Percentiles rank a stretch among this genome's conserved stretches.
phyloP scores from a whole-genome alignment of 768 basidiomycete species.

The Sporobolomyces pararoseus region DNA sequence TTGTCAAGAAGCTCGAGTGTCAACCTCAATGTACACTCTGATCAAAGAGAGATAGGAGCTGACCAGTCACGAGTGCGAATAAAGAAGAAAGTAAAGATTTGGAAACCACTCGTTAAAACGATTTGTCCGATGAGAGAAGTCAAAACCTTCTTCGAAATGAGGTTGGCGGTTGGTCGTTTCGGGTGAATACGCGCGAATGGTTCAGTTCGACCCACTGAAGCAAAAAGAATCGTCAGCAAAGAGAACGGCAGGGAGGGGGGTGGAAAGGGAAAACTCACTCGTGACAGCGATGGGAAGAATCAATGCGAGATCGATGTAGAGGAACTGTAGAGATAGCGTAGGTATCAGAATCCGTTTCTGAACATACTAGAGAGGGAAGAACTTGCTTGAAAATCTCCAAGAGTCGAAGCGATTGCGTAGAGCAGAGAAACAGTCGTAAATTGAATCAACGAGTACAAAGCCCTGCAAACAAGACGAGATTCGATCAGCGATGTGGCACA shows the following conservation, averaged over 20 bases:
- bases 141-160: constrained; percentile 92
- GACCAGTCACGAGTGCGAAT: constrained; percentile 80
- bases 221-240: no score
- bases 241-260: background rate
- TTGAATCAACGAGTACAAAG: constrained; percentile 94
- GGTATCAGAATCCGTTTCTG: no score
- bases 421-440: constrained; percentile 95
- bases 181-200: constrained; percentile 81
- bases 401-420: constrained; percentile 91
- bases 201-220: constrained; percentile 95
- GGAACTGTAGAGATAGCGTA: constrained; percentile 59
- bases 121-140: constrained; percentile 91
- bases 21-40: background rate
- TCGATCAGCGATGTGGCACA: no score
- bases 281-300: constrained; percentile 95
- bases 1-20: background rate
- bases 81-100: constrained; percentile 86
- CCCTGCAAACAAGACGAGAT: constrained; percentile 60
- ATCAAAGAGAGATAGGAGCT: constrained; percentile 37
- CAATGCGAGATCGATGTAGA: constrained; percentile 96
- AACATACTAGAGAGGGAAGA: background rate
- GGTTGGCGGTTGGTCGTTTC: constrained; percentile 87
- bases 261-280: constrained; percentile 60
- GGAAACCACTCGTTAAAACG: constrained; percentile 72
- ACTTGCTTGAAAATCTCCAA: constrained; percentile 93